phyloP scores from a whole-genome alignment of 2,329 filamentous ascomycete genomes.

The Kalaharituber pfeilii region DNA sequence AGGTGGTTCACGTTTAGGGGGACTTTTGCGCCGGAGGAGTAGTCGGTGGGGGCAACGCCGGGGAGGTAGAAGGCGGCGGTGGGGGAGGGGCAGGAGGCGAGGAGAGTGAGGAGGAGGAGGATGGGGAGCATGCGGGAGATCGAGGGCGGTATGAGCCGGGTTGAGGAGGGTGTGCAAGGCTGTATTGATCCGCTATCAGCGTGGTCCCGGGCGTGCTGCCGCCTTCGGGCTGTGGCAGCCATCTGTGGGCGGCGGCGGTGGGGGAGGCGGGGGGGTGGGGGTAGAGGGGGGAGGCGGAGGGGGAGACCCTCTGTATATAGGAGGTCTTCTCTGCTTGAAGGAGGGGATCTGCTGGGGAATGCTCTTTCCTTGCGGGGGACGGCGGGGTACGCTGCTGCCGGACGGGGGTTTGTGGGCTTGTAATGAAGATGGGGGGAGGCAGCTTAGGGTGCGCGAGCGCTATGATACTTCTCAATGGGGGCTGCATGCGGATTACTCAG shows the following conservation, averaged over 20 bases:
- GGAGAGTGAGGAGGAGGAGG: not conserved
- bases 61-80: constrained; percentile 72
- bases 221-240: not conserved
- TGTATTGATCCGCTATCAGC: no score
- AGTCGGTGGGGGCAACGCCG: constrained; percentile 85
- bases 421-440: no score
- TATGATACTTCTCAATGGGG: no score
- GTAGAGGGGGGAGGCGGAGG: constrained; percentile 5
- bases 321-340: no score
- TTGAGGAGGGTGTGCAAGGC: not conserved
- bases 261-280: constrained; percentile 5
- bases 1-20: constrained; percentile 86
- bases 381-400: no score
- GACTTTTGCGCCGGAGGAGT: constrained; percentile 60
- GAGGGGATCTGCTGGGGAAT: no score
- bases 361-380: no score
- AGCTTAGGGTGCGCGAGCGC: no score
- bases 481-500: no score
- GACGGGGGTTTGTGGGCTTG: no score
- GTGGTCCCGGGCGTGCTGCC: no score
- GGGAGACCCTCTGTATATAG: no score
- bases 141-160: not conserved
- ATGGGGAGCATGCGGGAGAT: not conserved
- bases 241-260: not conserved
- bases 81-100: constrained; percentile 10